Evolutionary conservation across 257 asterid genomes (phyloP).

Genomic region (Mentha longifolia): DNA sequence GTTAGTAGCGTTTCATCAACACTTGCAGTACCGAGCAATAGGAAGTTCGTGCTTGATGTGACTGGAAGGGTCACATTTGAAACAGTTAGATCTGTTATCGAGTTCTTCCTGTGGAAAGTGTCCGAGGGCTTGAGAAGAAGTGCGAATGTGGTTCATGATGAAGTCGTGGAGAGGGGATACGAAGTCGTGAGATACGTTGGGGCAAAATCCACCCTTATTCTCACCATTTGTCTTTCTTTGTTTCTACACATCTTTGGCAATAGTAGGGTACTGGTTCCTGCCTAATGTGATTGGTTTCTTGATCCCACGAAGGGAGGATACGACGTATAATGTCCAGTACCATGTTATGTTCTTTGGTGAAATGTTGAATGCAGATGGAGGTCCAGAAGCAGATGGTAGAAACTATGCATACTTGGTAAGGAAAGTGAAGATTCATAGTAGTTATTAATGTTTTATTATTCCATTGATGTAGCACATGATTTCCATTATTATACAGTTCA

Average conservation of each 20-base stretch:
- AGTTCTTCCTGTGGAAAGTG: constrained; percentile 65
- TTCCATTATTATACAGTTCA: constrained; percentile 22
- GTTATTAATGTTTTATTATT: not conserved
- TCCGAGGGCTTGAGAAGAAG: constrained; percentile 64
- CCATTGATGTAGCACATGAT: constrained; percentile 17
- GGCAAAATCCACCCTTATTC: constrained; percentile 76
- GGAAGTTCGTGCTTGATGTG: constrained; percentile 82
- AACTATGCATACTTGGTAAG: not conserved
- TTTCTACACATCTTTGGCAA: constrained; percentile 66
- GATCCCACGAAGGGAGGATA: constrained; percentile 12
- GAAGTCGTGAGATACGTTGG: constrained; percentile 78
- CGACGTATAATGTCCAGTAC: not conserved
- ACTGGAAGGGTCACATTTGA: constrained; percentile 95
- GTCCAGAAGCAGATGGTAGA: constrained; percentile 9
- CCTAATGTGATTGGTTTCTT: constrained; percentile 37
- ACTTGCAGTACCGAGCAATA: constrained; percentile 79
- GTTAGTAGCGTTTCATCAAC: constrained; percentile 75
- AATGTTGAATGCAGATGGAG: not conserved
- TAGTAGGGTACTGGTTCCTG: constrained; percentile 64
- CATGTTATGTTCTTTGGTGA: too few species aligned
- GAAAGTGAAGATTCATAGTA: not conserved
- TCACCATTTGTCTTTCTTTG: constrained; percentile 73
- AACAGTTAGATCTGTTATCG: constrained; percentile 71
- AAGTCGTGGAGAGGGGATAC: constrained; percentile 70
- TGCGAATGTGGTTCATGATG: constrained; percentile 60